Evolutionary conservation across 768 basidiomycete genomes (phyloP).

Genomic region (Mycena galopus): DNA sequence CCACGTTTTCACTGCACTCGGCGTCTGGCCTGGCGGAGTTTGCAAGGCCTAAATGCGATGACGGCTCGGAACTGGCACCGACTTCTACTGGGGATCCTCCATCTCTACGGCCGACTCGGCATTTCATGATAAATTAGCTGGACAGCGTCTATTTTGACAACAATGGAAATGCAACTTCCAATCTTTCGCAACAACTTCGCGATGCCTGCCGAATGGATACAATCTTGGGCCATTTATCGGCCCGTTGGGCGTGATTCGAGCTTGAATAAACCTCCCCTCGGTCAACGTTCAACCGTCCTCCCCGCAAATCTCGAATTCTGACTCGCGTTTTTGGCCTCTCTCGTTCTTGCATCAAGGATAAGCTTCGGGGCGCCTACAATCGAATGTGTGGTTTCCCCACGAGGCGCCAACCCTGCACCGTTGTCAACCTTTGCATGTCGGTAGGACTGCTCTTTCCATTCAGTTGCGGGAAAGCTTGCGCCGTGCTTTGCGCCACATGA

Average conservation of each 20-base stretch:
- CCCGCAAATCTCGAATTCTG: neutral
- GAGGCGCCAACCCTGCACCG: constrained; percentile 11
- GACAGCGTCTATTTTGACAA: neutral
- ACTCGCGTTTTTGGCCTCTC: neutral
- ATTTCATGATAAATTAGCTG: neutral
- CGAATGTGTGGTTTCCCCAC: constrained; percentile 15
- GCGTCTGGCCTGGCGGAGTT: neutral
- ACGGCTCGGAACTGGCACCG: neutral
- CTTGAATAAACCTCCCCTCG: too few relatives aligned
- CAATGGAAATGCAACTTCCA: neutral
- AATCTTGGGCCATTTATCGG: neutral
- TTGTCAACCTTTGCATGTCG: neutral
- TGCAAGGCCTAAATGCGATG: neutral
- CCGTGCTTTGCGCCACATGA: constrained; percentile 25
- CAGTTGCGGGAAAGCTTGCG: constrained; percentile 3
- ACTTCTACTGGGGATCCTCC: neutral
- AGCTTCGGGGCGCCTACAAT: neutral
- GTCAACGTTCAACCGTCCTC: neutral
- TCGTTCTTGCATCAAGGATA: neutral
- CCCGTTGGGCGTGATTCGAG: neutral
- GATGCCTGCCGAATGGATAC: neutral
- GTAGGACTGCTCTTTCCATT: neutral
- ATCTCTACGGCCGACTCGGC: neutral
- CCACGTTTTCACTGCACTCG: neutral
- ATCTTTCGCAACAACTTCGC: neutral